These are phyloP conservation scores for Onygenales sp. DNA, from an alignment of 2,329 filamentous ascomycete genomes.

Conservation along the genomic window DNA sequence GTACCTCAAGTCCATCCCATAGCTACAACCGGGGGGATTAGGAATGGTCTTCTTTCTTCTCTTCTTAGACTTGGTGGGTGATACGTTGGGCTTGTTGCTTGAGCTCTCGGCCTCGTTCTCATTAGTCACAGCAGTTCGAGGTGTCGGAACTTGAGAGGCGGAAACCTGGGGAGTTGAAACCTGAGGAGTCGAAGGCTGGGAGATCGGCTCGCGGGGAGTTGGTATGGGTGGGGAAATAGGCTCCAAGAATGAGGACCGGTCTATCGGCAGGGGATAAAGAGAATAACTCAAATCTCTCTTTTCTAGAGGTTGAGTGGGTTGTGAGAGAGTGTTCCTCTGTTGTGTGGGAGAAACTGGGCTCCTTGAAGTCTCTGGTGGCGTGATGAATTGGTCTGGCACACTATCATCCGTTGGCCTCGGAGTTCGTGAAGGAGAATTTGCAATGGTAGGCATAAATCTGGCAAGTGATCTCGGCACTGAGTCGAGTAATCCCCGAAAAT, in stretches of 20 bases:
- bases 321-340: background rate
- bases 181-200: background rate
- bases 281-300: conserved; percentile 17
- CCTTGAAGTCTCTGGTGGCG: background rate
- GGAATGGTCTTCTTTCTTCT: conserved; percentile 35
- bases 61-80: conserved; percentile 11
- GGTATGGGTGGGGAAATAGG: background rate
- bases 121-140: background rate
- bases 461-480: conserved; percentile 23
- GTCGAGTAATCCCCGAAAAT: conserved; percentile 20
- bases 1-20: conserved; percentile 31
- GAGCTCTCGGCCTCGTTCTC: background rate
- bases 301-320: conserved; percentile 9
- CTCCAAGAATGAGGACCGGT: conserved; percentile 8
- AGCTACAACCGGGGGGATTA: conserved; percentile 31
- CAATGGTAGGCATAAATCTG: conserved; percentile 16
- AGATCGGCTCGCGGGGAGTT: background rate
- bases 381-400: background rate
- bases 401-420: conserved; percentile 11
- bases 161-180: background rate
- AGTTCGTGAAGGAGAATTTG: conserved; percentile 10
- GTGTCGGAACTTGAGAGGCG: background rate
- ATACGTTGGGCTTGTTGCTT: background rate
- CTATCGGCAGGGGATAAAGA: conserved; percentile 18
- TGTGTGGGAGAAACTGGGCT: background rate